A percentile compares a stretch with the other conserved stretches of the same genome.
Conservation (phyloP, 2,329 filamentous ascomycete species). For the Colletotrichum sp. region DNA sequence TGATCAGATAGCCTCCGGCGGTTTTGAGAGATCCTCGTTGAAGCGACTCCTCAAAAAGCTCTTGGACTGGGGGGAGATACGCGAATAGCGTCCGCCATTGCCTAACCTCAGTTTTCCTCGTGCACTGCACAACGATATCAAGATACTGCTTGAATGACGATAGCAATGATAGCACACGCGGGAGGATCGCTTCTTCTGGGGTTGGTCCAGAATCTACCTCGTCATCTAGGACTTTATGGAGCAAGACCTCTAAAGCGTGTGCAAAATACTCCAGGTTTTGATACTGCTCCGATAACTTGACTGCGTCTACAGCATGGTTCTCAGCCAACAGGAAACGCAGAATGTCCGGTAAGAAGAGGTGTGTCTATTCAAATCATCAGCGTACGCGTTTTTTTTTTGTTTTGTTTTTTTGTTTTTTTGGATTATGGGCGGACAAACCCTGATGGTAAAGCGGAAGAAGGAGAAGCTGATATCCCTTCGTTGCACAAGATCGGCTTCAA, state of each 20-base stretch:
- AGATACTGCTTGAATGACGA: slow-evolving; percentile 86
- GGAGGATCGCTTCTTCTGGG: slow-evolving; percentile 68
- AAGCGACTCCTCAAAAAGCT: slow-evolving; percentile 92
- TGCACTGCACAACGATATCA: slow-evolving; percentile 95
- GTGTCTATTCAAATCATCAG: slow-evolving; percentile 64
- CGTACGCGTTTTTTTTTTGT: slow-evolving; percentile 65
- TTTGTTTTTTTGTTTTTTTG: slow-evolving; percentile 71
- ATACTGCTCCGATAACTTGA: slow-evolving; percentile 84
- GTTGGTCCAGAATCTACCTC: slow-evolving; percentile 79
- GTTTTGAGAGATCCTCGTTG: slow-evolving; percentile 88
- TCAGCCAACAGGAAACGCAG: slow-evolving; percentile 79
- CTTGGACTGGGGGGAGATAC: slow-evolving; percentile 87
- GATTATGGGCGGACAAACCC: slow-evolving; percentile 89
- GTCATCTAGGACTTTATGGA: slow-evolving; percentile 93
- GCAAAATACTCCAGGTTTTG: slow-evolving; percentile 89
- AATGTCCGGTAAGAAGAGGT: slow-evolving; percentile 89
- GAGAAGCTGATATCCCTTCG: slow-evolving; percentile 90
- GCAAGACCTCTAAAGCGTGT: slow-evolving; percentile 87
- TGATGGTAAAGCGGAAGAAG: slow-evolving; percentile 84
- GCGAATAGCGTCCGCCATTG: slow-evolving; percentile 95
- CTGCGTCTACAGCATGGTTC: slow-evolving; percentile 79
- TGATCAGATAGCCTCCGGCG: slow-evolving; percentile 93
- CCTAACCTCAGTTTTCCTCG: slow-evolving; percentile 92
- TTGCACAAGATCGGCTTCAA: slow-evolving; percentile 94
- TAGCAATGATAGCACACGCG: slow-evolving; percentile 66